These are phyloP conservation scores for Malassezia dermatis DNA, from an alignment of 1,284 basidiomycete species.

Conservation along the genomic window DNA sequence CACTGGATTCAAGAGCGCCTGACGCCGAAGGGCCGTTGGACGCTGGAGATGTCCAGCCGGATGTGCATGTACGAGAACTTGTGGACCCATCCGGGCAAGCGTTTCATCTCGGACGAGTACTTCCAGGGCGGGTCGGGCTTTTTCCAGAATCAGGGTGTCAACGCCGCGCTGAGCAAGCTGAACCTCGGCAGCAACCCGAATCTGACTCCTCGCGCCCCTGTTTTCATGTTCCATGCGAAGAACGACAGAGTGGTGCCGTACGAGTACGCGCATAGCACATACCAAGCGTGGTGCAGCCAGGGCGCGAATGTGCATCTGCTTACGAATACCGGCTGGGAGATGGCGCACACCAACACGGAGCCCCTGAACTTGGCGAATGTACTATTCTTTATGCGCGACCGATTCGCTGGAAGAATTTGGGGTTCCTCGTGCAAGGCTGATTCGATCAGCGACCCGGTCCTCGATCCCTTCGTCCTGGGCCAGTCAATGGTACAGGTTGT, in stretches of 20 bases:
- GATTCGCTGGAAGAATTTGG: slow-evolving; percentile 8
- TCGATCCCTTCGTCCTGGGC: neutral
- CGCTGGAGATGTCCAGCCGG: neutral
- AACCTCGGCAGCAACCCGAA: slow-evolving; percentile 6
- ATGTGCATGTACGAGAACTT: slow-evolving; percentile 13
- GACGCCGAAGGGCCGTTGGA: slow-evolving; percentile 16
- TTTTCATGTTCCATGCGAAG: slow-evolving; percentile 33
- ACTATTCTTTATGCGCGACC: slow-evolving; percentile 13
- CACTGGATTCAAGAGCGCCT: slow-evolving; percentile 24
- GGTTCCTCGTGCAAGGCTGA: neutral
- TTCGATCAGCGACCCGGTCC: neutral
- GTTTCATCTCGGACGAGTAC: slow-evolving; percentile 18
- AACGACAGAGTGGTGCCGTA: slow-evolving; percentile 36
- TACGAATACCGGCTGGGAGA: slow-evolving; percentile 2
- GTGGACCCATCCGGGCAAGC: neutral
- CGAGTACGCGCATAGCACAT: slow-evolving; percentile 16
- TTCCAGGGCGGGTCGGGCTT: slow-evolving; percentile 20
- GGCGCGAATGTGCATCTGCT: slow-evolving; percentile 9
- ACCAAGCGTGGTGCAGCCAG: slow-evolving; percentile 10
- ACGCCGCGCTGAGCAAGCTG: slow-evolving; percentile 11
- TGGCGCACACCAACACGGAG: slow-evolving; percentile 12
- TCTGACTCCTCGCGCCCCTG: slow-evolving; percentile 18
- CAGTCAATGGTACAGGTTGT: neutral
- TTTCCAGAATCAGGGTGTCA: slow-evolving; percentile 15
- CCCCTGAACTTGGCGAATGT: slow-evolving; percentile 10